Percentiles rank a stretch among this genome's conserved stretches.
Conservation (phyloP, 148 eudicot genomes). For the Rhododendron mucronatum region DNA sequence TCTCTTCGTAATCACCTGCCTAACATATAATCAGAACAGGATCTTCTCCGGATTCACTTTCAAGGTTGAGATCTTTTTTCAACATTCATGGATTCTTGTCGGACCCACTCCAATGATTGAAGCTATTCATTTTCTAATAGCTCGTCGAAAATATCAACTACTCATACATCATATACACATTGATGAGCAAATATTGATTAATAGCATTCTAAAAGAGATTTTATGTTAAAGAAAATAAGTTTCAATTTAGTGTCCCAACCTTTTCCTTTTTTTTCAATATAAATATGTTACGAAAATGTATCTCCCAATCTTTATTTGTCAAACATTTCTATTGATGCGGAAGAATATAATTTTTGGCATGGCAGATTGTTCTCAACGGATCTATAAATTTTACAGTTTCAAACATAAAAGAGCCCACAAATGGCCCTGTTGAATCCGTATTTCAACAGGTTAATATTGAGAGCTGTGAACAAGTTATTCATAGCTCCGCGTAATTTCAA, state of each 20-base stretch:
- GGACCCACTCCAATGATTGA: neutral
- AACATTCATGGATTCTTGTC: neutral
- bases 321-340: neutral
- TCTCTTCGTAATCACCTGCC: too few relatives aligned
- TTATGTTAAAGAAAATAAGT: too few relatives aligned
- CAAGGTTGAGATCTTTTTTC: neutral
- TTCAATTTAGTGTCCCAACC: neutral
- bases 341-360: neutral
- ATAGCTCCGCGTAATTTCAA: too few relatives aligned
- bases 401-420: neutral
- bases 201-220: neutral
- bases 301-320: neutral
- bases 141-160: too few relatives aligned
- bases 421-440: neutral
- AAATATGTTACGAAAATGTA: too few relatives aligned
- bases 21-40: neutral
- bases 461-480: too few relatives aligned
- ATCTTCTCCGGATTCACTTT: neutral
- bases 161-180: neutral
- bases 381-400: neutral
- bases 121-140: too few relatives aligned
- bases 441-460: neutral
- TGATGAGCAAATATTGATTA: too few relatives aligned
- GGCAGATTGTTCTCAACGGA: neutral
- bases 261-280: neutral